phyloP scores from a whole-genome alignment of 768 basidiomycete genomes.

The Chiua virens region DNA sequence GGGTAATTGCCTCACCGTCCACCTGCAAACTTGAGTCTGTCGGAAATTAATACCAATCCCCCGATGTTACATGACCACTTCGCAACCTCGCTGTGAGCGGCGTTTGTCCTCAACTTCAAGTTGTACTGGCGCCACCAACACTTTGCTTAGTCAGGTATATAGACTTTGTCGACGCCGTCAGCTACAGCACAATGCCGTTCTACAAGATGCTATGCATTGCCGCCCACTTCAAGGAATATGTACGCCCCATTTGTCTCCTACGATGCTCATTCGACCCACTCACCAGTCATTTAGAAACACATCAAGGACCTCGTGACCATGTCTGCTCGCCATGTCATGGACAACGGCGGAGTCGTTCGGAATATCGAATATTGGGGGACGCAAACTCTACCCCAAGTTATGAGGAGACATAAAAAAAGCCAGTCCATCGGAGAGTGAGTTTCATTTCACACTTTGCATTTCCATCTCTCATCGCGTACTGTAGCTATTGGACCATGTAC shows the following conservation, averaged over 20 bases:
- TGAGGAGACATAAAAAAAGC: constrained; percentile 59
- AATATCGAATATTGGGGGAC: constrained; percentile 75
- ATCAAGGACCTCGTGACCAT: constrained; percentile 74
- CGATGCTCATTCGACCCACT: neutral
- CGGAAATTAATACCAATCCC: constrained; percentile 27
- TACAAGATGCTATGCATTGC: constrained; percentile 88
- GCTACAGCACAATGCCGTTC: constrained; percentile 61
- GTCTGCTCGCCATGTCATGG: constrained; percentile 69
- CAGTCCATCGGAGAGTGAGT: constrained; percentile 78
- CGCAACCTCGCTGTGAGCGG: neutral
- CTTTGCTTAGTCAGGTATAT: constrained; percentile 15
- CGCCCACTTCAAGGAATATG: constrained; percentile 72
- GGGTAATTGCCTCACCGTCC: constrained; percentile 8
- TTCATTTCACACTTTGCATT: neutral
- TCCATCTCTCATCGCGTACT: constrained; percentile 3
- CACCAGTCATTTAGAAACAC: constrained; percentile 47
- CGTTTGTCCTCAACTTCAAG: neutral
- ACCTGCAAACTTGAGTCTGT: constrained; percentile 3
- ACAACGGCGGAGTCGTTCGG: constrained; percentile 81
- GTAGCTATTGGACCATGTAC: constrained; percentile 87
- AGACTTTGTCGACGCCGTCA: neutral
- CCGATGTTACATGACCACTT: constrained; percentile 4
- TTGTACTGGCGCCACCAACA: too few relatives aligned
- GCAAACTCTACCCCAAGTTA: constrained; percentile 67
- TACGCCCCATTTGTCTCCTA: constrained; percentile 34